These are phyloP conservation scores for Crithidia bombi DNA, from an alignment of 208 protist genomes.

Conservation along the genomic window DNA sequence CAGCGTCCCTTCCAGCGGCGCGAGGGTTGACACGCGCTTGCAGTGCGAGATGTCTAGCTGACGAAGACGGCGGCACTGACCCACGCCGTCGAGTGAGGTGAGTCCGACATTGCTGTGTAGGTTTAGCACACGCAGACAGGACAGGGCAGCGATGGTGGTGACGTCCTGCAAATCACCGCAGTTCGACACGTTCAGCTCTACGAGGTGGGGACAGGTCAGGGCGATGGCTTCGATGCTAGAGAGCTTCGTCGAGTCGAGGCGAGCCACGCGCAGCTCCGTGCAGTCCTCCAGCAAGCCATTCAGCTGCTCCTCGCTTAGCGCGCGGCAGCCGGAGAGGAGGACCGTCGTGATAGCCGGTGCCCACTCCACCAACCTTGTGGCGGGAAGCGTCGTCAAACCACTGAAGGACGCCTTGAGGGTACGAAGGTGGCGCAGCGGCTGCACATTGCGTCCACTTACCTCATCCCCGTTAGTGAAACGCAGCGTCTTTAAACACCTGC, in stretches of 20 bases:
- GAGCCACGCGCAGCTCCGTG: constrained; percentile 7
- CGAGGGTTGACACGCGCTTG: constrained; percentile 20
- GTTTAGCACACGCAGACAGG: constrained; percentile 19
- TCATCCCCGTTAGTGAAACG: not conserved
- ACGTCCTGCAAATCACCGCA: constrained; percentile 14
- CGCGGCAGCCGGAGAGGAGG: constrained; percentile 20
- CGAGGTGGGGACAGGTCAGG: constrained; percentile 8
- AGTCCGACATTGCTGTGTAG: constrained; percentile 7
- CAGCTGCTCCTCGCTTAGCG: constrained; percentile 7
- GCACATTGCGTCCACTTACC: not conserved
- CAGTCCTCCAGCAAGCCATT: constrained; percentile 9
- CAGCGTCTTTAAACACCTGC: constrained; percentile 12
- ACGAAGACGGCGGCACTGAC: constrained; percentile 15
- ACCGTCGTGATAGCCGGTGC: constrained; percentile 10
- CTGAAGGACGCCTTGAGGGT: constrained; percentile 22
- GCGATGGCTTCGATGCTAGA: constrained; percentile 13
- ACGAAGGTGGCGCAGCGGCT: constrained; percentile 6
- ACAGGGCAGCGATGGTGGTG: constrained; percentile 1
- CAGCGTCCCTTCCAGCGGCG: not conserved
- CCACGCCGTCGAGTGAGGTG: constrained; percentile 16
- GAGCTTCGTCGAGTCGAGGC: constrained; percentile 17
- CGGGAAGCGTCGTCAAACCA: not conserved
- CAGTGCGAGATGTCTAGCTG: constrained; percentile 29
- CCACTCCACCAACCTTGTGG: not conserved
- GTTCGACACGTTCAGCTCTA: constrained; percentile 26